Evolutionary conservation across 331 rosid genomes (phyloP).

Genomic region (Arachis monticola): DNA sequence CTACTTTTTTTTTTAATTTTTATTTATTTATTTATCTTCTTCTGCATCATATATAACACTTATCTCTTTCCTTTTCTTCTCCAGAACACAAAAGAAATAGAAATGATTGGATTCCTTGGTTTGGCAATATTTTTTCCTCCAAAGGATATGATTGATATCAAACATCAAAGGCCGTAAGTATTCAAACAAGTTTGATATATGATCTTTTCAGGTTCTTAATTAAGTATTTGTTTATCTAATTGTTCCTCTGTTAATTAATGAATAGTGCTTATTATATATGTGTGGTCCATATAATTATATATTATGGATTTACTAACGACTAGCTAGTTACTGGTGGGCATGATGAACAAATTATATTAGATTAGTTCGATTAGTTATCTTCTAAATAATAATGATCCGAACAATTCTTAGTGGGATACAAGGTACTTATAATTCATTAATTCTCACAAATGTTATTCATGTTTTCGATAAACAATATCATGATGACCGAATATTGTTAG

Average conservation of each 20-base stretch:
- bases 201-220: slow-evolving; percentile 19
- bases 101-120: slow-evolving; percentile 10
- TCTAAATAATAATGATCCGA: neutral
- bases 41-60: neutral
- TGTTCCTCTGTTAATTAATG: neutral
- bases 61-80: neutral
- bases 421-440: neutral
- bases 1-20: neutral
- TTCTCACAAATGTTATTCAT: too few relatives aligned
- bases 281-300: neutral
- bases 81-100: neutral
- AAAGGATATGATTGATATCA: slow-evolving; percentile 25
- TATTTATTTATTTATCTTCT: neutral
- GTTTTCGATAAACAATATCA: neutral
- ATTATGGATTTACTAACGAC: neutral
- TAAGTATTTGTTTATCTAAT: slow-evolving; percentile 2
- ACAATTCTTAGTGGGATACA: neutral
- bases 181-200: neutral
- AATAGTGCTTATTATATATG: neutral
- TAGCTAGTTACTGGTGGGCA: neutral
- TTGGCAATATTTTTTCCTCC: neutral
- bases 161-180: neutral
- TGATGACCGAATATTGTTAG: neutral
- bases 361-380: neutral
- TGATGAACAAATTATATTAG: neutral